Evolutionary conservation across 148 eudicot species (phyloP), one percentile per base, ranked within the genome.

Genomic region (Spergularia marina): DNA sequence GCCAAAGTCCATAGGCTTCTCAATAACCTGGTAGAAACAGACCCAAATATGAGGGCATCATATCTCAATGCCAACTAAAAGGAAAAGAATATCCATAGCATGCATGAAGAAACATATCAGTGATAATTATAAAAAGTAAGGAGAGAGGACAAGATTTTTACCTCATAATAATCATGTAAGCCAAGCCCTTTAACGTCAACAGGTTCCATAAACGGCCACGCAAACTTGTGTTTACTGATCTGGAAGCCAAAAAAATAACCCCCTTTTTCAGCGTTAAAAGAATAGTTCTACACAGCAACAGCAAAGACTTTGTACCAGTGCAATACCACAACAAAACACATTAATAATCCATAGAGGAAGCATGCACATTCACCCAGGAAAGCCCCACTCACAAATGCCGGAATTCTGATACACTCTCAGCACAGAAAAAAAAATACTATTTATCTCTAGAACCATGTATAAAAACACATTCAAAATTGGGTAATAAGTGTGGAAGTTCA

Each of bases 1-100:
- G 81, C 90, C 80, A 63, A 93, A 88, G 85, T 93, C 98, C 98
- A 93, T 93, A 53, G 98, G 97, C 78, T 88, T 89, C 78, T 93
- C 88, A 83, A 93, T 93, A 53, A 93, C 79, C 98, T 91, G 79
- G 70, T 13, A 66, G 6, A 77, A 75, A 61, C 17, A 55, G 68
- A 67, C 72, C 47, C 77, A 78, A 77, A 70, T 51, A 18, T 73
- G 74, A 76, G 67, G 2, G 51, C 70, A 39, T 14, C 59, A 53
- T 52, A 52, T 23, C 16, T n/a, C 18, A 77, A 58, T 53, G 56
- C 68, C 39, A 44, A 54, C 17, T 14, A 59, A 76, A 51, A 53
- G 18, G 10, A 2, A 17, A 76, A 16, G 60, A 7, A 30, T 2
- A 30, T 53, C 17, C 9, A 52, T 65, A 55, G 21, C 52, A 53